phyloP scores from a whole-genome alignment of 176 grass and related monocot species.

The Raddia distichophylla region DNA sequence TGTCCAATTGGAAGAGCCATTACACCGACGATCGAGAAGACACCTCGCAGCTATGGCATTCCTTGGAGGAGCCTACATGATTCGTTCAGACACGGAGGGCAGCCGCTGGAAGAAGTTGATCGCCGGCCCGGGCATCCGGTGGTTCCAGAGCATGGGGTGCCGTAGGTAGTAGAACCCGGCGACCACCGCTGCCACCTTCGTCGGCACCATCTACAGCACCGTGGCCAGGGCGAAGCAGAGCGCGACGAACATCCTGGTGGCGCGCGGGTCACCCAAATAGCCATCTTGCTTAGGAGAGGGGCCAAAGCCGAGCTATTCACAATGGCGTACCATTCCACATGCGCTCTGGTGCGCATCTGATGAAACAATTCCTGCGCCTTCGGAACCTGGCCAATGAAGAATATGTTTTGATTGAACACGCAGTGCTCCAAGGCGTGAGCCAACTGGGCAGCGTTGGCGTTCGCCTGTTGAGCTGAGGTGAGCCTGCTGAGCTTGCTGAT shows the following conservation, averaged over 20 bases:
- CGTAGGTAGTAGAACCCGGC: constrained; percentile 75
- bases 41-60: not conserved
- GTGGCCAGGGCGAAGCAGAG: constrained; percentile 60
- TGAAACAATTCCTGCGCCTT: no score
- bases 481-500: no score
- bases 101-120: constrained; percentile 85
- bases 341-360: no score
- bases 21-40: not conserved
- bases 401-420: no score
- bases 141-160: constrained; percentile 89
- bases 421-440: no score
- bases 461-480: no score
- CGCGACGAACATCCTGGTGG: constrained; percentile 82
- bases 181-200: constrained; percentile 57
- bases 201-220: constrained; percentile 69
- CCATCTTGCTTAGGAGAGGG: no score
- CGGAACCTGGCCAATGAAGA: no score
- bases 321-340: no score
- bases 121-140: constrained; percentile 54
- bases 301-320: no score
- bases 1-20: not conserved
- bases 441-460: no score
- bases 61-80: constrained; percentile 51
- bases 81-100: constrained; percentile 75
- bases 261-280: constrained; percentile 84